A percentile compares a stretch with the other conserved stretches of the same genome.
These are phyloP conservation scores for Trichoderma pleuroti DNA, from an alignment of 2,329 filamentous ascomycete species.

Conservation along the genomic window DNA sequence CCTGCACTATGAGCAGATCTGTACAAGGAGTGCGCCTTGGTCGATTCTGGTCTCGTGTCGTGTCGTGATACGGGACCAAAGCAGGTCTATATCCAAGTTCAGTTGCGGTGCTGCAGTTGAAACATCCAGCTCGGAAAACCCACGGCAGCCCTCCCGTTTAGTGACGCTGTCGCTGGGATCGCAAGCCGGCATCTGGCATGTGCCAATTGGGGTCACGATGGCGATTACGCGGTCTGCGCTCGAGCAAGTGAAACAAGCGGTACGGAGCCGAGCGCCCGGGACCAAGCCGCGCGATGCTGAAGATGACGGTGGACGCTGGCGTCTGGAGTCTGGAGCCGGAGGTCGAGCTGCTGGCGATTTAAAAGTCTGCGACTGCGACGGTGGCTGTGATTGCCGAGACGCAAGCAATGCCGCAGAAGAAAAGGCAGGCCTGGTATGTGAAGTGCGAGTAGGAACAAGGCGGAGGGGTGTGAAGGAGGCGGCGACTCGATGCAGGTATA, in stretches of 20 bases:
- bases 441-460: not conserved
- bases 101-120: conserved; percentile 21
- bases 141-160: conserved; percentile 21
- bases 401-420: conserved; percentile 2
- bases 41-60: conserved; percentile 19
- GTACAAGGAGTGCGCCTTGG: conserved; percentile 23
- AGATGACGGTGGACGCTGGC: not conserved
- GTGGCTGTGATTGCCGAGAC: conserved; percentile 7
- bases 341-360: not conserved
- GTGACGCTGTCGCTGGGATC: conserved; percentile 19
- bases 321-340: not conserved
- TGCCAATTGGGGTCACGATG: not conserved
- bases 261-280: not conserved
- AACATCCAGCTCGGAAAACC: conserved; percentile 21
- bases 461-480: conserved; percentile 13
- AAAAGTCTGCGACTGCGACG: not conserved
- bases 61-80: conserved; percentile 23
- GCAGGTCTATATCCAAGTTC: conserved; percentile 24
- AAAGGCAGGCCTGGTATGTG: not conserved
- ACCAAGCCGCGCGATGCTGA: not conserved
- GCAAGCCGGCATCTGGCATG: conserved; percentile 17
- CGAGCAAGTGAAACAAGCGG: conserved; percentile 7
- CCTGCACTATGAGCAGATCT: conserved; percentile 11
- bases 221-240: conserved; percentile 8
- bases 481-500: conserved; percentile 13